Base-by-base conservation (phyloP, 306 rosid genomes). In the Trifolium dubium region DNA sequence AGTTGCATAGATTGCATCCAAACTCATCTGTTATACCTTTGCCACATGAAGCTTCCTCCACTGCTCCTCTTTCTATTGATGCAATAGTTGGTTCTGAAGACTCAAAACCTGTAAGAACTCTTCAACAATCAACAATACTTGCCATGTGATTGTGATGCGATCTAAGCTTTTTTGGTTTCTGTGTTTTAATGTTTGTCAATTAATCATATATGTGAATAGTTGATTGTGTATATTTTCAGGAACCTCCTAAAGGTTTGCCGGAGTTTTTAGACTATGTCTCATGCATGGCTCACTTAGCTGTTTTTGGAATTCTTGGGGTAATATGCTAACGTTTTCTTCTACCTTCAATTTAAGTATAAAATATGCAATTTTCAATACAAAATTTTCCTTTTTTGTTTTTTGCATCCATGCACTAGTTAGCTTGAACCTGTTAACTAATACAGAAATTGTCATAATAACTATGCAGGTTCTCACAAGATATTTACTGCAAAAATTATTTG, bases 391-490 rank as follows among this genome's bases (percentile, higher is more conserved):
- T n/a, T n/a, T n/a, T n/a, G n/a, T n/a, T n/a, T n/a, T n/a, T n/a
- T n/a, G n/a, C n/a, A n/a, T n/a, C n/a, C n/a, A n/a, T n/a, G n/a
- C n/a, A n/a, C n/a, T n/a, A n/a, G n/a, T n/a, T n/a, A n/a, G n/a
- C n/a, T n/a, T n/a, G n/a, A n/a, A n/a, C n/a, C n/a, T n/a, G n/a
- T n/a, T n/a, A n/a, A n/a, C n/a, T n/a, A n/a, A n/a, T n/a, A n/a
- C n/a, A n/a, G n/a, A n/a, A n/a, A n/a, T n/a, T 67, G 31, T 17
- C 30, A 49, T 40, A 31, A 65, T 53, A 43, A 49, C 8, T 39
- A 15, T 81, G 86, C 88, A 93, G 96, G 85, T 93, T 43, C 69
- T 89, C 47, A 88, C 97, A 30, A 93, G 98, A 81, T 85, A 91
- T 72, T 81, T 82, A 11, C 89, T 91, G 77, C 87, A 91, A 56